Conservation (phyloP, 176 grass and related monocot genomes). For the Aegilops longissima region DNA sequence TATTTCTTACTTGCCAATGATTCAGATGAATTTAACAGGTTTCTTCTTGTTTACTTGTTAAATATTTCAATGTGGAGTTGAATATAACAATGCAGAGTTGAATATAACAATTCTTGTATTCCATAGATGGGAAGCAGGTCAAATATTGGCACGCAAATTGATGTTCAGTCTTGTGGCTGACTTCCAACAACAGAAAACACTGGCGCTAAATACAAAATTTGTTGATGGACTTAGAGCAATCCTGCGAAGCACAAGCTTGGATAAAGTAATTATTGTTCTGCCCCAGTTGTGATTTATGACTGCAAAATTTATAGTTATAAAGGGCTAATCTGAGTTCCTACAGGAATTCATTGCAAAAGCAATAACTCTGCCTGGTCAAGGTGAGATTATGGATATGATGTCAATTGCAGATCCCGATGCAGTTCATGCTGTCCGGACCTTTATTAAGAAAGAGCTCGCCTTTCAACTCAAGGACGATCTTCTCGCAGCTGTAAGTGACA, state of each 20-base stretch:
- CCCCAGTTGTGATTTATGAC: neutral
- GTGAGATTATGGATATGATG: conserved; percentile 99
- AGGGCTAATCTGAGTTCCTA: conserved; percentile 16
- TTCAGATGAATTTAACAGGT: conserved; percentile 99
- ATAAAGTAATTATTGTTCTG: conserved; percentile 60
- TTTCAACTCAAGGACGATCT: conserved; percentile 80
- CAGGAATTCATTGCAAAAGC: conserved; percentile 98
- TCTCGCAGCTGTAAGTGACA: conserved; percentile 68
- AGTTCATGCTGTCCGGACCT: conserved; percentile 88
- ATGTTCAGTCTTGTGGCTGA: conserved; percentile 94
- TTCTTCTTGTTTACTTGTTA: neutral
- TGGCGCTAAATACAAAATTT: conserved; percentile 78
- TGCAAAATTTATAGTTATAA: neutral
- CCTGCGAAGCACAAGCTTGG: conserved; percentile 66
- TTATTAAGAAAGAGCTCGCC: conserved; percentile 86
- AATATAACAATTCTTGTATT: conserved; percentile 27
- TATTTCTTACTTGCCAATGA: conserved; percentile 98
- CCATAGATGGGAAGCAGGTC: conserved; percentile 95
- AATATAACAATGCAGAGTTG: conserved; percentile 18
- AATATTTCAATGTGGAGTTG: conserved; percentile 9
- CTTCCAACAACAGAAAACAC: conserved; percentile 81
- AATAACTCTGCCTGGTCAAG: conserved; percentile 94
- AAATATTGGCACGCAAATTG: conserved; percentile 86
- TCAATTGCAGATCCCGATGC: conserved; percentile 93
- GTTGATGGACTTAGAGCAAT: conserved; percentile 82